Evolutionary conservation across 495 filamentous ascomycete species (phyloP).

Genomic region (Parathielavia appendiculata): DNA sequence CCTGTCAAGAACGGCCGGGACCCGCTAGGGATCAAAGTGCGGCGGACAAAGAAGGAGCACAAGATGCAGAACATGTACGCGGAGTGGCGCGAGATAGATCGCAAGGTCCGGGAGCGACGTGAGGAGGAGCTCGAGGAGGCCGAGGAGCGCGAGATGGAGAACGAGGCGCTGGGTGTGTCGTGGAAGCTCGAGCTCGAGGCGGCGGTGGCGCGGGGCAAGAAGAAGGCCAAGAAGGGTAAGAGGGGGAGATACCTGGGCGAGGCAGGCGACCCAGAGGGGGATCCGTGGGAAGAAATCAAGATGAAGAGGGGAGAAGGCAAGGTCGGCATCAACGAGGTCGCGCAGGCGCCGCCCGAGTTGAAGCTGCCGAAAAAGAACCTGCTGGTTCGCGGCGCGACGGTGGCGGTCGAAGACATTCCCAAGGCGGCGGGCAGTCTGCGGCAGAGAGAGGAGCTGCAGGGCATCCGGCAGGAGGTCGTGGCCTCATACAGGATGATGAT

Average conservation of each 20-base stretch:
- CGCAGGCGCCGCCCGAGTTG: conserved; percentile 73
- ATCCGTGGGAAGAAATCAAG: conserved; percentile 77
- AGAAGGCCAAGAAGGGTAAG: conserved; percentile 52
- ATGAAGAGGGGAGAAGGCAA: conserved; percentile 54
- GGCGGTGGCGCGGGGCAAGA: conserved; percentile 25
- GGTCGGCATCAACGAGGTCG: conserved; percentile 70
- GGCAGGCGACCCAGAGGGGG: conserved; percentile 43
- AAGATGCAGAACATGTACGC: conserved; percentile 74
- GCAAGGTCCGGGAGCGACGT: conserved; percentile 49
- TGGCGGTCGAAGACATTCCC: conserved; percentile 70
- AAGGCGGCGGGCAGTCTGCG: conserved; percentile 73
- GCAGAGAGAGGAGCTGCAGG: conserved; percentile 74
- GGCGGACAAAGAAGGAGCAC: conserved; percentile 71
- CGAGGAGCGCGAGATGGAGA: conserved; percentile 62
- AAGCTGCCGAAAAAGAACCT: conserved; percentile 61
- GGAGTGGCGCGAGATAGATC: conserved; percentile 69
- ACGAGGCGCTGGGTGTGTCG: conserved; percentile 49
- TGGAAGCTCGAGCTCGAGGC: conserved; percentile 48
- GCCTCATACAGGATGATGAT: conserved; percentile 79
- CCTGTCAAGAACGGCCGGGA: conserved; percentile 43
- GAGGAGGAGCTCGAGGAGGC: conserved; percentile 57
- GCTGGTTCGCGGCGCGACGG: conserved; percentile 63
- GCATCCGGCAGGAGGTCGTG: conserved; percentile 68
- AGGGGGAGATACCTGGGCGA: conserved; percentile 40
- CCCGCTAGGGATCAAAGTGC: conserved; percentile 51